A percentile compares a stretch with the other conserved stretches of the same genome.
These are phyloP conservation scores for Plantago coronopus DNA, from an alignment of 305 asterid species.

Conservation along the genomic window DNA sequence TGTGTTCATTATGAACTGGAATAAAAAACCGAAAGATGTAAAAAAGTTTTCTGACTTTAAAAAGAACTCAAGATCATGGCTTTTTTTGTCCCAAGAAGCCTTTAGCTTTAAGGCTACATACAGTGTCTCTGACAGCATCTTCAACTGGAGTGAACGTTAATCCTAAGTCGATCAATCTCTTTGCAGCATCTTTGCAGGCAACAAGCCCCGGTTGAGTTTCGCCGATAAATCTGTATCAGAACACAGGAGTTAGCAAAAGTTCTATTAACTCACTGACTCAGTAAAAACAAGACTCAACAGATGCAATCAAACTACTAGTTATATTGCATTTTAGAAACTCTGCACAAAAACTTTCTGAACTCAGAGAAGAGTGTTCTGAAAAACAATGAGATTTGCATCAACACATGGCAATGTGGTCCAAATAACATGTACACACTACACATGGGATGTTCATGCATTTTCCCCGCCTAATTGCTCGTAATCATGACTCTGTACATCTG, in stretches of 20 bases:
- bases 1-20: slow-evolving; percentile 2
- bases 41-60: slow-evolving; percentile 13
- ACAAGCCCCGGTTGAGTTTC: slow-evolving; percentile 81
- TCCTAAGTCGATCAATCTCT: slow-evolving; percentile 68
- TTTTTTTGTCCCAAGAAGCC: slow-evolving; percentile 43
- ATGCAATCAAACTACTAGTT: too few species aligned
- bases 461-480: too few species aligned
- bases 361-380: too few species aligned
- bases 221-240: slow-evolving; percentile 50
- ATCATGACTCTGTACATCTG: too few species aligned
- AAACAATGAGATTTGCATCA: too few species aligned
- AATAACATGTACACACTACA: too few species aligned
- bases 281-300: background rate
- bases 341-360: too few species aligned
- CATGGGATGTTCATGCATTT: too few species aligned
- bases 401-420: too few species aligned
- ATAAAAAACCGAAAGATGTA: slow-evolving; percentile 23
- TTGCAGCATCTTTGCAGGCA: slow-evolving; percentile 74
- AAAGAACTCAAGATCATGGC: slow-evolving; percentile 28
- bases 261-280: background rate
- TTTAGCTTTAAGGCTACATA: slow-evolving; percentile 52
- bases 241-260: slow-evolving; percentile 1
- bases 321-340: too few species aligned
- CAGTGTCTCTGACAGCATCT: slow-evolving; percentile 73
- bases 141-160: slow-evolving; percentile 63